Evolutionary conservation across 2,329 filamentous ascomycete genomes (phyloP).

Genomic region (Sordariomycetes sp.): DNA sequence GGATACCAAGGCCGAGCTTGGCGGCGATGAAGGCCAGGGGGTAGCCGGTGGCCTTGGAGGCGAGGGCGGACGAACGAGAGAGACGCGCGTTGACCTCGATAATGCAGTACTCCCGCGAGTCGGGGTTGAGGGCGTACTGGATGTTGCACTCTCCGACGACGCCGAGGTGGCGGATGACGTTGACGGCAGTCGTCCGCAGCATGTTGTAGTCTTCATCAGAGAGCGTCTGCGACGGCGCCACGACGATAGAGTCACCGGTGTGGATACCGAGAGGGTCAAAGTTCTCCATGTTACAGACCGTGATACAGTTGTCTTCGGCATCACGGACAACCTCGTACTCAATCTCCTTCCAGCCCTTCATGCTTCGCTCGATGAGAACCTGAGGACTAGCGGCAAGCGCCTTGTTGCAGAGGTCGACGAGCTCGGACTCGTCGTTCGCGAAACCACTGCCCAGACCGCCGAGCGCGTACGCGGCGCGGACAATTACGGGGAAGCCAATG

Average conservation of each 20-base stretch:
- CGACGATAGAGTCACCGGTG: slow-evolving; percentile 95
- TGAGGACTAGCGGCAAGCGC: slow-evolving; percentile 92
- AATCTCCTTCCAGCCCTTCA: slow-evolving; percentile 99
- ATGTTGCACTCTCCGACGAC: slow-evolving; percentile 99
- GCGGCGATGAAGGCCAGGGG: slow-evolving; percentile 93
- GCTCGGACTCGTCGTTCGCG: slow-evolving; percentile 72
- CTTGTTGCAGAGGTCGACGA: slow-evolving; percentile 82
- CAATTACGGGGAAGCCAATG: slow-evolving; percentile 94
- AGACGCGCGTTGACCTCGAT: slow-evolving; percentile 98
- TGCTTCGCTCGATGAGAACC: slow-evolving; percentile 90
- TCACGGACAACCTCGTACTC: slow-evolving; percentile 98
- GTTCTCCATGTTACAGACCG: slow-evolving; percentile 99
- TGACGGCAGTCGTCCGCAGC: slow-evolving; percentile 91
- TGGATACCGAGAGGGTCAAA: slow-evolving; percentile 97
- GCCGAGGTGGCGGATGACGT: slow-evolving; percentile 91
- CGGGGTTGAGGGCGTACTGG: slow-evolving; percentile 92
- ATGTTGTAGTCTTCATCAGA: slow-evolving; percentile 99
- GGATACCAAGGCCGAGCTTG: slow-evolving; percentile 89
- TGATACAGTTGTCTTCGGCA: slow-evolving; percentile 94
- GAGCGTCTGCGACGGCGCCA: slow-evolving; percentile 90
- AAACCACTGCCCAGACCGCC: slow-evolving; percentile 94
- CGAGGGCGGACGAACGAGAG: slow-evolving; percentile 86
- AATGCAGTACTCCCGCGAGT: slow-evolving; percentile 93
- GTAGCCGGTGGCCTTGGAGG: slow-evolving; percentile 95
- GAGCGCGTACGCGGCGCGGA: slow-evolving; percentile 89